Percentiles rank a stretch among this genome's conserved stretches.
These are phyloP conservation scores for Nitzschia putrida DNA, from an alignment of 108 stramenopile species.

Conservation along the genomic window DNA sequence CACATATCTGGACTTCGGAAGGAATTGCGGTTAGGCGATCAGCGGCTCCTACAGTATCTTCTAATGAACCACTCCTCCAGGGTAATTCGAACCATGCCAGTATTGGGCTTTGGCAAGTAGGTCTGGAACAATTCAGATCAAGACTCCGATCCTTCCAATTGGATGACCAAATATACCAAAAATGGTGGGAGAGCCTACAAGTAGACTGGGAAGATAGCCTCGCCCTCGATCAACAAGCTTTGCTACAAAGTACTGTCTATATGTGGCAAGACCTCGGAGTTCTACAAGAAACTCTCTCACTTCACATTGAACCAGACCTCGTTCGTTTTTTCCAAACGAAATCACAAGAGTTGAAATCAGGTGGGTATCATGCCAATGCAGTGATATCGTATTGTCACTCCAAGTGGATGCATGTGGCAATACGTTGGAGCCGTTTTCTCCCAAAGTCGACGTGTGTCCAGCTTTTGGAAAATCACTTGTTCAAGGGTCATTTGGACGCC, in stretches of 20 bases:
- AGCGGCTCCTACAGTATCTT: neutral
- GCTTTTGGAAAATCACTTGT: conserved; percentile 40
- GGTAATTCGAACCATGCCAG: neutral
- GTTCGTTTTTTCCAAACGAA: conserved; percentile 37
- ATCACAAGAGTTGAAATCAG: conserved; percentile 24
- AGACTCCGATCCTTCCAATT: conserved; percentile 34
- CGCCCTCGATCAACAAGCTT: conserved; percentile 33
- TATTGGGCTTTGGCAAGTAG: conserved; percentile 48
- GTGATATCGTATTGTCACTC: conserved; percentile 32
- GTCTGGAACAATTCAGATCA: conserved; percentile 41
- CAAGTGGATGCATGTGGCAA: conserved; percentile 43
- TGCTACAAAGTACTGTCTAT: conserved; percentile 46
- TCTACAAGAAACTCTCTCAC: conserved; percentile 27
- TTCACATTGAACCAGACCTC: conserved; percentile 40
- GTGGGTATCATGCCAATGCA: conserved; percentile 24
- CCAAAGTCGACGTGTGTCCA: conserved; percentile 35
- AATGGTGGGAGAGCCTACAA: conserved; percentile 42
- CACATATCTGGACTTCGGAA: conserved; percentile 38
- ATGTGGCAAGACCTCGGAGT: conserved; percentile 62
- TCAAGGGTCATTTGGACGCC: conserved; percentile 31
- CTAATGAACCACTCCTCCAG: neutral
- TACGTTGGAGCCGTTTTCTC: conserved; percentile 31
- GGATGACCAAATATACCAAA: conserved; percentile 42
- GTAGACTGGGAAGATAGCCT: conserved; percentile 41
- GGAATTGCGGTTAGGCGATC: conserved; percentile 25